Conservation (phyloP, 208 protist species). For the Leishmania lainsoni region DNA sequence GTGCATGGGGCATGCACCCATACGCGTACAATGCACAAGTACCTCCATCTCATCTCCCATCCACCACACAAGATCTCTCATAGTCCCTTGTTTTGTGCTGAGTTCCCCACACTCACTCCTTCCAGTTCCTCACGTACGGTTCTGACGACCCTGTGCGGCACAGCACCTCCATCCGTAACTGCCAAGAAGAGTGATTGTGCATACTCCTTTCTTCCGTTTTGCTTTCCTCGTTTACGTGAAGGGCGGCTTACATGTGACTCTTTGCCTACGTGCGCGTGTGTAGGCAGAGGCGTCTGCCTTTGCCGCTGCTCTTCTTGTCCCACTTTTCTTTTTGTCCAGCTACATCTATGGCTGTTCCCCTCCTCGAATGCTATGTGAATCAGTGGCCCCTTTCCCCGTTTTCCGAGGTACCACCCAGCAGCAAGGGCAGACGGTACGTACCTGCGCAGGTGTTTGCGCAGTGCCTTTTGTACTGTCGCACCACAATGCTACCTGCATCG, state of each 20-base stretch:
- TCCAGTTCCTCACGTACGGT: neutral
- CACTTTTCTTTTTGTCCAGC: neutral
- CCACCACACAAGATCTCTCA: neutral
- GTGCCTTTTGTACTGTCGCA: neutral
- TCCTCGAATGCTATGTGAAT: neutral
- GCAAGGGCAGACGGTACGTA: neutral
- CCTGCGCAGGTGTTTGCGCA: neutral
- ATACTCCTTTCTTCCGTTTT: neutral
- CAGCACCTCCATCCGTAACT: neutral
- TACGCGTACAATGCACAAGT: neutral
- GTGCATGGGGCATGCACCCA: neutral
- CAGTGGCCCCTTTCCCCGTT: neutral
- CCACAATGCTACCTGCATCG: neutral
- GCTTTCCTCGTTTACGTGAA: neutral
- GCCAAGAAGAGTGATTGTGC: neutral
- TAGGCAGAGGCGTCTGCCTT: neutral
- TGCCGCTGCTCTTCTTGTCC: neutral
- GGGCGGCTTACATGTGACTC: neutral
- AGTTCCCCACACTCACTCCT: neutral
- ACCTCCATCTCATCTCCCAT: neutral
- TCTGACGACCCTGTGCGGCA: neutral
- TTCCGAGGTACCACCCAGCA: neutral
- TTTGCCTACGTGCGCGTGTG: neutral
- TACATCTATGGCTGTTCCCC: neutral
- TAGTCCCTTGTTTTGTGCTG: neutral